Base-by-base conservation (phyloP, 495 filamentous ascomycete species). In the Hypomontagnella monticulosa region DNA sequence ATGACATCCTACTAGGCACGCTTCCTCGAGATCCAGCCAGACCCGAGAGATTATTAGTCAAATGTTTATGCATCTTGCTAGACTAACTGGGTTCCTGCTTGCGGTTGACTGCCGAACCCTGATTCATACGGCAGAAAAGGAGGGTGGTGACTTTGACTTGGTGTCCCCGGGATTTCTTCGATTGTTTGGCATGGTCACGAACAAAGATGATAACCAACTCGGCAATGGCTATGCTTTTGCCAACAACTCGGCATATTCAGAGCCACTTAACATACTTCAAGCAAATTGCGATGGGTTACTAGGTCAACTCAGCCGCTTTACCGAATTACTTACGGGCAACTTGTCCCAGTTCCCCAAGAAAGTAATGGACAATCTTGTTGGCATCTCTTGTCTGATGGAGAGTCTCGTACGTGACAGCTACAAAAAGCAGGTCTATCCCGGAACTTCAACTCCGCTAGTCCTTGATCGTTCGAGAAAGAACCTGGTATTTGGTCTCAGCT, bases 361-460 rank as follows among this genome's bases (percentile, higher is more conserved):
- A 49, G 56, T 81, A 15, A 74, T 78, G 37, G 82, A 84, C 15
- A 70, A 73, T 23, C 60, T 86, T 11, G 73, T 62, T 4, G 71
- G 73, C 11, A 50, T 79, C n/a, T 75, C 73, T 55, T 63, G 64
- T 34, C 60, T 82, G 4, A 60, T 71, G 14, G 53, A 69, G 4
- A 66, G 70, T 23, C 62, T 80, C 15, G 37, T 78, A 23, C 57
- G 58, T 27, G 73, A 77, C 12, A 73, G 68, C 50, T 53, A 48
- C 11, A 66, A 64, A 18, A 75, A 63, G 57, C 16, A 47, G 3
- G 18, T 53, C 4, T 61, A 66, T 11, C 44, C 69, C 27, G 44
- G 46, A 4, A 48, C 38, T 27, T 23, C 36, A 41, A 15, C 66
- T 16, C 33, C 41, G 10, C 30, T n/a, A 4, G 27, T 38, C 34